Evolutionary conservation across 108 stramenopile species (phyloP).

Genomic region (Nitzschia sp.): DNA sequence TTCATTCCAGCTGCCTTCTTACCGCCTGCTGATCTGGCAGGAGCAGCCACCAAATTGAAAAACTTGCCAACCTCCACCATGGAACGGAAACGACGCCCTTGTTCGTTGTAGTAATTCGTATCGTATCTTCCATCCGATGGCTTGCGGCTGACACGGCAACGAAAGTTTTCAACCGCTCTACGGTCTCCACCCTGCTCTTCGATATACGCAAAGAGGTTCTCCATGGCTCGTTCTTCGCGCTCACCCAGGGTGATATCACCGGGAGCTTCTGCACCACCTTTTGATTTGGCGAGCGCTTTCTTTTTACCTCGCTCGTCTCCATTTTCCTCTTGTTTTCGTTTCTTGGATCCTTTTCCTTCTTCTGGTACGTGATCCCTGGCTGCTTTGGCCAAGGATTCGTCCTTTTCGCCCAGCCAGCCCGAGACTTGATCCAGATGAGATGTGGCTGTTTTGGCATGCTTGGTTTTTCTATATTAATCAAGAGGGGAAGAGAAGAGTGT

Average conservation of each 20-base stretch:
- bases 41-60: slow-evolving; percentile 52
- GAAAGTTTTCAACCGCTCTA: slow-evolving; percentile 29
- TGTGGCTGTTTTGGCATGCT: slow-evolving; percentile 59
- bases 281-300: background rate
- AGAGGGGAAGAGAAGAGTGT: too few species aligned
- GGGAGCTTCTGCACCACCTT: slow-evolving; percentile 17
- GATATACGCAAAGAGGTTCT: slow-evolving; percentile 54
- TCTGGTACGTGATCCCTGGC: slow-evolving; percentile 48
- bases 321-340: slow-evolving; percentile 33
- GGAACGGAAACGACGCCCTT: slow-evolving; percentile 71
- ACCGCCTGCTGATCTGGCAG: slow-evolving; percentile 32
- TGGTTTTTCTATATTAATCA: slow-evolving; percentile 56
- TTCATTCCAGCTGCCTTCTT: slow-evolving; percentile 19
- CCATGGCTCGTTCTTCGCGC: slow-evolving; percentile 75
- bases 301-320: slow-evolving; percentile 11
- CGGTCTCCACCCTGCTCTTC: slow-evolving; percentile 63
- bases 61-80: slow-evolving; percentile 78
- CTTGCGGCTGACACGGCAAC: slow-evolving; percentile 37
- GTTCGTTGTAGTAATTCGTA: slow-evolving; percentile 62
- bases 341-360: slow-evolving; percentile 27
- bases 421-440: slow-evolving; percentile 58
- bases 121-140: slow-evolving; percentile 69
- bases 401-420: slow-evolving; percentile 62
- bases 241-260: slow-evolving; percentile 50
- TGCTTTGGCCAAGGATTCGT: slow-evolving; percentile 59